A percentile compares a stretch with the other conserved stretches of the same genome.
Conservation (phyloP, 78 protist species). For the Tieghemostelium lacteum region DNA sequence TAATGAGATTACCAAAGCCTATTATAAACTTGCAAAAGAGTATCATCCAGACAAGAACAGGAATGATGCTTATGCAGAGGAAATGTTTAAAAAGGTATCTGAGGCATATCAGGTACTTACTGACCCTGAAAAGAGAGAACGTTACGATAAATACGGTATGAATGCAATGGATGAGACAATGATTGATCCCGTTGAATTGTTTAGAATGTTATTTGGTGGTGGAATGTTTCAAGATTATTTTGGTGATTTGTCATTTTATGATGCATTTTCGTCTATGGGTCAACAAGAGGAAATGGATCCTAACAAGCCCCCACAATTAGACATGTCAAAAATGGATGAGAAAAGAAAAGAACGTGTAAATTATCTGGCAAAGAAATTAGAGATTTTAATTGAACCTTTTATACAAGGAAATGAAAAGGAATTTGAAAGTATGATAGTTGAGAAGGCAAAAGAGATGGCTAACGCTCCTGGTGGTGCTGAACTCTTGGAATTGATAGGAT, state of each 20-base stretch:
- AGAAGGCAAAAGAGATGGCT: slow-evolving; percentile 59
- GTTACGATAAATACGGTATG: slow-evolving; percentile 71
- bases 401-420: slow-evolving; percentile 35
- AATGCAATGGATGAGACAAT: slow-evolving; percentile 23
- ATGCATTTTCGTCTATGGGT: background rate
- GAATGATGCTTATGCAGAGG: slow-evolving; percentile 72
- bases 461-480: slow-evolving; percentile 63
- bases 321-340: background rate
- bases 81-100: slow-evolving; percentile 72
- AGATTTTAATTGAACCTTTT: slow-evolving; percentile 49
- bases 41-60: slow-evolving; percentile 73
- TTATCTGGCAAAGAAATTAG: slow-evolving; percentile 13
- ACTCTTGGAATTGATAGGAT: slow-evolving; percentile 27
- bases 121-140: slow-evolving; percentile 50
- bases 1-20: slow-evolving; percentile 57
- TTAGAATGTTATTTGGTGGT: slow-evolving; percentile 73
- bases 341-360: slow-evolving; percentile 13
- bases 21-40: slow-evolving; percentile 72
- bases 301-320: background rate
- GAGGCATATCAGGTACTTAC: slow-evolving; percentile 70
- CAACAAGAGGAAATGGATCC: background rate
- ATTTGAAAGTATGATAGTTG: slow-evolving; percentile 8
- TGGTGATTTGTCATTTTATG: slow-evolving; percentile 76
- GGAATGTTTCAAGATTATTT: slow-evolving; percentile 59
- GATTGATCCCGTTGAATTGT: slow-evolving; percentile 56